phyloP scores from a whole-genome alignment of 2,329 filamentous ascomycete genomes.

The Chaetomium olivaceum region DNA sequence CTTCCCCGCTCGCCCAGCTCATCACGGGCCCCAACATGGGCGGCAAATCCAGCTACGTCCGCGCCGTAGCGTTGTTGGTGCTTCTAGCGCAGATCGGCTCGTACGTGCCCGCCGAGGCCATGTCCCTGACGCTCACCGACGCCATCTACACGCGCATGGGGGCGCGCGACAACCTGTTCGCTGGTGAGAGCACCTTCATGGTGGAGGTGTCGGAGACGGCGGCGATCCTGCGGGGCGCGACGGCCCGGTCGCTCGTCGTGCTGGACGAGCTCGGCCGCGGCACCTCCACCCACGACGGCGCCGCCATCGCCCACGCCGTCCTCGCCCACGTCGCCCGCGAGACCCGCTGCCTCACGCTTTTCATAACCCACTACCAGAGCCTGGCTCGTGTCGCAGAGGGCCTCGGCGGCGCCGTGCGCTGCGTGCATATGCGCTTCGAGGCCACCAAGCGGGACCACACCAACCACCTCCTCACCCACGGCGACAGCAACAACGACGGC shows the following conservation, averaged over 20 bases:
- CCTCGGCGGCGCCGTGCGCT: conserved; percentile 68
- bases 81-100: conserved; percentile 95
- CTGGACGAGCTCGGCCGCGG: conserved; percentile 93
- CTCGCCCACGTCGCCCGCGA: conserved; percentile 79
- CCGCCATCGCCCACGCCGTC: conserved; percentile 92
- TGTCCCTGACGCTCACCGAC: conserved; percentile 79
- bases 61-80: conserved; percentile 83
- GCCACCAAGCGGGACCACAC: conserved; percentile 34
- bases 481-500: background rate
- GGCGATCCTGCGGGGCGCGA: conserved; percentile 86
- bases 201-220: conserved; percentile 93
- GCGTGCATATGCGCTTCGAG: conserved; percentile 93
- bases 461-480: background rate
- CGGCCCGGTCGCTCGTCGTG: conserved; percentile 80
- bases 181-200: conserved; percentile 96
- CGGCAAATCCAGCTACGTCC: conserved; percentile 96
- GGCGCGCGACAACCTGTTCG: conserved; percentile 92
- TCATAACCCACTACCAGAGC: conserved; percentile 97
- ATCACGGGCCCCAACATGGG: conserved; percentile 99
- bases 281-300: conserved; percentile 92
- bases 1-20: conserved; percentile 70
- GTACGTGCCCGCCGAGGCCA: conserved; percentile 79
- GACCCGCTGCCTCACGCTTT: conserved; percentile 76
- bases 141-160: conserved; percentile 95
- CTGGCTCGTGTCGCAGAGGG: conserved; percentile 69